Base-by-base conservation (phyloP, 305 asterid species). In the Fraxinus floribunda region DNA sequence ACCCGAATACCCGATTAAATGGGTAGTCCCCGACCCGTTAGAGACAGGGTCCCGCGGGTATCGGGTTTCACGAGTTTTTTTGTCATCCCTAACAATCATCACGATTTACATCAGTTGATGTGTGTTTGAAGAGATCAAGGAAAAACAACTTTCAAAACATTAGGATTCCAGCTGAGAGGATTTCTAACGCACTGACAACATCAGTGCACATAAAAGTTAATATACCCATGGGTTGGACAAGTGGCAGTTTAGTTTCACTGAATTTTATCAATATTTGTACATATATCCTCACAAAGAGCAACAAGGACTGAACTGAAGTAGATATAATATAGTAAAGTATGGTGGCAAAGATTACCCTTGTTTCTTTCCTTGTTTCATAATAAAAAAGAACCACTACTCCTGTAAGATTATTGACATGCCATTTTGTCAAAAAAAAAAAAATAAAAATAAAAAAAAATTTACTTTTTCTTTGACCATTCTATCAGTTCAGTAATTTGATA, bases 401-500 rank as follows among this genome's bases (percentile, higher is more conserved):
- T 60, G 71, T 20, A 29, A 60, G 30, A 18, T 60, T 60, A 20
- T 20, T 64, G 18, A 44, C 77, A 79, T 75, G 49, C 20, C 66
- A 76, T 15, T 81, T 34, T 52, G 22, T 32, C 7, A 52, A 52
- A 62, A 46, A 46, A 2, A 46, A n/a, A n/a, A n/a, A n/a, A n/a
- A n/a, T n/a, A n/a, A n/a, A n/a, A n/a, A n/a, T n/a, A n/a, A n/a
- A 39, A 39, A 39, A 39, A 38, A 39, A 44, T 80, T 78, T 55
- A 26, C 78, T 30, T 9, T 30, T 4, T 38, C 74, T 70, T 15
- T 76, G 64, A 39, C 85, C 78, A 60, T 35, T 68, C 77, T 35
- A 75, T 66, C n/a, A 83, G 81, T 78, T 75, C 64, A 8, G 78
- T 44, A 78, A 77, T 57, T 71, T 82, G 78, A 75, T 75, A 77